Conservation (phyloP, 163 green algal genomes). For the Coccomyxa subellipsoidea region DNA sequence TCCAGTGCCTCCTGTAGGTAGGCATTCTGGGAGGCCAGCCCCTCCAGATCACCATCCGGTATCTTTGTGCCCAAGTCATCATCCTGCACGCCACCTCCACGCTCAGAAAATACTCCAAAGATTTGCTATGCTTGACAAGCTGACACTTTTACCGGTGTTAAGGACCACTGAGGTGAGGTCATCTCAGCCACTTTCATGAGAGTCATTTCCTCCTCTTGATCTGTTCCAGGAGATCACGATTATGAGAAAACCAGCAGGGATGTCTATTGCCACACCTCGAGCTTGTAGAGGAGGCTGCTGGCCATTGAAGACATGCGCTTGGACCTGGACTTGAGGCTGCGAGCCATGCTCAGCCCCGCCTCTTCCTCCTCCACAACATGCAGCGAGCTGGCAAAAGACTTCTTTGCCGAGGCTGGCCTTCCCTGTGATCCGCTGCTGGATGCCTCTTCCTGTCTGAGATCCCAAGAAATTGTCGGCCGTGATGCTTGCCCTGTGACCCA, state of each 20-base stretch:
- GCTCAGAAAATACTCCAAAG: not conserved
- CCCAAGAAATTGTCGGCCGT: not conserved
- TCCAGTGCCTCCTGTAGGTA: slow-evolving; percentile 10
- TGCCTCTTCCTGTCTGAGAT: not conserved
- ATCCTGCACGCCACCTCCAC: not conserved
- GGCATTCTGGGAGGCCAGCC: not conserved
- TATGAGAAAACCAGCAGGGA: no score
- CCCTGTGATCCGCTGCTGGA: not conserved
- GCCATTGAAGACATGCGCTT: slow-evolving; percentile 4
- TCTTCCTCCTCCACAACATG: not conserved
- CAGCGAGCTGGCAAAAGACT: not conserved
- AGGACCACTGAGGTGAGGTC: no score
- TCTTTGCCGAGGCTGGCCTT: not conserved
- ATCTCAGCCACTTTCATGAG: no score
- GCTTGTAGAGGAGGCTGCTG: not conserved
- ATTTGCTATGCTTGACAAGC: no score
- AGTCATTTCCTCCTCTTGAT: no score
- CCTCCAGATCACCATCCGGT: not conserved
- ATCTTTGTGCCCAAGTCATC: not conserved
- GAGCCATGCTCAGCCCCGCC: not conserved
- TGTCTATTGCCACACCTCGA: not conserved
- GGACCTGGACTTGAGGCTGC: not conserved
- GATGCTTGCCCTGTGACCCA: not conserved
- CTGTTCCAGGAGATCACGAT: no score
- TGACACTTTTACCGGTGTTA: no score